A percentile compares a stretch with the other conserved stretches of the same genome.
These are phyloP conservation scores for Diddensiella transvaalensis DNA, from an alignment of 805 yeast species.

Conservation along the genomic window DNA sequence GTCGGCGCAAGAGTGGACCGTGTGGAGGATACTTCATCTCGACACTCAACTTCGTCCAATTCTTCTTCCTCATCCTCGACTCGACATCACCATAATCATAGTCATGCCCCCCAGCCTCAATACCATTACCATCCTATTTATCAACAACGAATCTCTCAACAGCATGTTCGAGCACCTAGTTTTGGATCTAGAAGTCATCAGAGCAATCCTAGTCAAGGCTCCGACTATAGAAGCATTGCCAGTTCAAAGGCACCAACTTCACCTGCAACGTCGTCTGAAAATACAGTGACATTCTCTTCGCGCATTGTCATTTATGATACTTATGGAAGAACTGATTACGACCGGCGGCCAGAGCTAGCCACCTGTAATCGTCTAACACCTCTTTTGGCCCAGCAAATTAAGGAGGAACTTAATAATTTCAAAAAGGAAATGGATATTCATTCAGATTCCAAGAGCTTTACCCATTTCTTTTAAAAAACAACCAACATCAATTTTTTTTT, in stretches of 20 bases:
- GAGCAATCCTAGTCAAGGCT: constrained; percentile 2
- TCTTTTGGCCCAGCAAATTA: constrained; percentile 75
- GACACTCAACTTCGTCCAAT: neutral
- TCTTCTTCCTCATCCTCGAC: neutral
- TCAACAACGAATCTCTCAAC: constrained; percentile 19
- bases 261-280: neutral
- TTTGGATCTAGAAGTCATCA: constrained; percentile 11
- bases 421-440: constrained; percentile 83
- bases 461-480: constrained; percentile 64
- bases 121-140: constrained; percentile 20
- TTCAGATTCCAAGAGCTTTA: constrained; percentile 69
- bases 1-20: constrained; percentile 10
- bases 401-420: constrained; percentile 75
- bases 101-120: constrained; percentile 9
- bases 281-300: constrained; percentile 66
- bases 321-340: constrained; percentile 77
- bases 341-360: constrained; percentile 87
- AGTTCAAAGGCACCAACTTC: constrained; percentile 1
- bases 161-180: constrained; percentile 17
- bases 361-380: constrained; percentile 93
- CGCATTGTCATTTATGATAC: constrained; percentile 83
- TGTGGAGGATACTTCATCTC: neutral
- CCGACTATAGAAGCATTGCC: constrained; percentile 1
- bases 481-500: neutral
- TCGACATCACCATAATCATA: constrained; percentile 9